Evolutionary conservation across 352 stramenopile species (phyloP).

Genomic region (Phytophthora pseudosyringae): DNA sequence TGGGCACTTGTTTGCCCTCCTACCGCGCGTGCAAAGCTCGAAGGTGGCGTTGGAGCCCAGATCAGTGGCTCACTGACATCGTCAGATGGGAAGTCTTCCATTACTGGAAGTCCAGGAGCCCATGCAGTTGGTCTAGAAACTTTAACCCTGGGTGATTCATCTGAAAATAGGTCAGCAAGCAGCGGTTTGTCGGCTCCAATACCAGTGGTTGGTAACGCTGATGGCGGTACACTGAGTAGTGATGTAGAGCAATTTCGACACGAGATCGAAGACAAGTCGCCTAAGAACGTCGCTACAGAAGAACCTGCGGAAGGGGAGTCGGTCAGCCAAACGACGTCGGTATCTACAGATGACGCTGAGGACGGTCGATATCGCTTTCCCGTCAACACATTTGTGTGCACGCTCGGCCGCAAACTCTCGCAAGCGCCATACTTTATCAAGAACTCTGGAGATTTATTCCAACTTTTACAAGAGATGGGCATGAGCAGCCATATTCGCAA

Average conservation of each 20-base stretch:
- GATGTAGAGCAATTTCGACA: slow-evolving; percentile 17
- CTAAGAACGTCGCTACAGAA: slow-evolving; percentile 18
- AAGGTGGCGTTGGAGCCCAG: slow-evolving; percentile 39
- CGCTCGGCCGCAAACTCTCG: slow-evolving; percentile 78
- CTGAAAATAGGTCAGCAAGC: not conserved
- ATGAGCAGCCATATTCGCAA: slow-evolving; percentile 82
- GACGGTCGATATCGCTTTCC: slow-evolving; percentile 73
- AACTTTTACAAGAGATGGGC: slow-evolving; percentile 85
- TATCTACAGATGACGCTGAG: slow-evolving; percentile 47
- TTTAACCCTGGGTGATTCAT: not conserved
- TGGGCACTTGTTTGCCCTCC: slow-evolving; percentile 82
- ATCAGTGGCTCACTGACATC: slow-evolving; percentile 7
- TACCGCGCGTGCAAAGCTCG: slow-evolving; percentile 63
- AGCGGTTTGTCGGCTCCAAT: slow-evolving; percentile 13
- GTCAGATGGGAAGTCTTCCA: slow-evolving; percentile 15
- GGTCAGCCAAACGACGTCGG: slow-evolving; percentile 35
- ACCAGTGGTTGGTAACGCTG: not conserved
- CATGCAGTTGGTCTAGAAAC: not conserved
- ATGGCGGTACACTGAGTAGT: not conserved
- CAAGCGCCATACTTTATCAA: slow-evolving; percentile 90
- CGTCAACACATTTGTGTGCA: slow-evolving; percentile 89
- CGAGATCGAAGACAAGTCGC: slow-evolving; percentile 18
- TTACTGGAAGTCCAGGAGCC: slow-evolving; percentile 7
- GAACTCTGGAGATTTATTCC: slow-evolving; percentile 86
- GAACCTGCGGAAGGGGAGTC: slow-evolving; percentile 22